Evolutionary conservation across 140 eudicot species (phyloP).

Genomic region (Erigeron philadelphicus): DNA sequence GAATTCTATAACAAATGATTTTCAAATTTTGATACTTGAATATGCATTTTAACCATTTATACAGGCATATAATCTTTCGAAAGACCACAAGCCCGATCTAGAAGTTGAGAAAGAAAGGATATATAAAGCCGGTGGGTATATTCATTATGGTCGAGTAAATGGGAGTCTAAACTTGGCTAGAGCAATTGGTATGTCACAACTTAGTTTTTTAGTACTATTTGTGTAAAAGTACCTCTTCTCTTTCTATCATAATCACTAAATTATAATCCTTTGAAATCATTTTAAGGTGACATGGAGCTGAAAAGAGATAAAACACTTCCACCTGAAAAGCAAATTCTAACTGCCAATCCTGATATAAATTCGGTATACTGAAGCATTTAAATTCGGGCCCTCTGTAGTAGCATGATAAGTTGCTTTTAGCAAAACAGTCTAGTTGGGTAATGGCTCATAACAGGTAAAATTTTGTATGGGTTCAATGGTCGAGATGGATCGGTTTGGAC

Average conservation of each 20-base stretch:
- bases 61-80: conserved; percentile 69
- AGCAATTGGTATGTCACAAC: conserved; percentile 60
- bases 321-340: conserved; percentile 83
- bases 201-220: neutral
- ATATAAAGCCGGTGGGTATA: conserved; percentile 79
- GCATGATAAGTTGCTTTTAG: conserved; percentile 17
- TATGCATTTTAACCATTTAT: conserved; percentile 19
- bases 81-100: conserved; percentile 90
- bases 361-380: conserved; percentile 46
- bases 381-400: neutral
- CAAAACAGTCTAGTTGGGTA: too few relatives aligned
- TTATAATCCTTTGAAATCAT: conserved; percentile 6
- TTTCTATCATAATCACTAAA: neutral
- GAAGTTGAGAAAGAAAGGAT: conserved; percentile 79
- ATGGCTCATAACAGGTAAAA: too few relatives aligned
- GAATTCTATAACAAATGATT: neutral
- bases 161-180: conserved; percentile 85
- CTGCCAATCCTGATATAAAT: conserved; percentile 88
- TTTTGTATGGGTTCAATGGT: too few relatives aligned
- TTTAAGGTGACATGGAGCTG: conserved; percentile 85
- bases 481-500: too few relatives aligned
- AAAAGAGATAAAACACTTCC: conserved; percentile 74
- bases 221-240: conserved; percentile 1
- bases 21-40: neutral
- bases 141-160: conserved; percentile 81